phyloP scores from a whole-genome alignment of 192 early-diverging fungal genomes.

The Rhizoclosmatium globosum region DNA sequence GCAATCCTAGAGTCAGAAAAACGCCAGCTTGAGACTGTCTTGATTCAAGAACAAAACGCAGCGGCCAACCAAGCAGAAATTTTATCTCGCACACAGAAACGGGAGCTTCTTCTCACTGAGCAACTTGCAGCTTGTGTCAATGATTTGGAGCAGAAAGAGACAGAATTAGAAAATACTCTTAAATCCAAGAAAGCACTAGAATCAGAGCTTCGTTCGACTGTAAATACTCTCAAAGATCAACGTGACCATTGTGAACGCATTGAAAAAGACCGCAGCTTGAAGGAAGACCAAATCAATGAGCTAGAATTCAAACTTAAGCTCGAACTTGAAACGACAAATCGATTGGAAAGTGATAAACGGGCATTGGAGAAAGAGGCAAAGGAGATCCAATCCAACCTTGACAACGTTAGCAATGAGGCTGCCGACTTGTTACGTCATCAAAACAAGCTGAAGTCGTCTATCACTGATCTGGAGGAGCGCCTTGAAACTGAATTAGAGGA shows the following conservation, averaged over 20 bases:
- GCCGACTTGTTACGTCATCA: conserved; percentile 55
- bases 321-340: conserved; percentile 43
- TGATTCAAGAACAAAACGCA: conserved; percentile 77
- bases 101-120: conserved; percentile 61
- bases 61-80: conserved; percentile 87
- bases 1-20: conserved; percentile 75
- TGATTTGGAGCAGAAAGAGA: conserved; percentile 60
- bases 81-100: conserved; percentile 79
- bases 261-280: conserved; percentile 61
- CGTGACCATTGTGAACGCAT: conserved; percentile 50
- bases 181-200: conserved; percentile 53
- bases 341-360: conserved; percentile 57
- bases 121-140: conserved; percentile 49
- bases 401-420: conserved; percentile 49
- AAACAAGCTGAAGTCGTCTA: conserved; percentile 53
- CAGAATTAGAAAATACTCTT: conserved; percentile 49
- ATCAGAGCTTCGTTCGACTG: conserved; percentile 42
- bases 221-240: conserved; percentile 45
- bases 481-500: conserved; percentile 57
- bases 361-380: conserved; percentile 53
- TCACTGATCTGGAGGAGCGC: conserved; percentile 57
- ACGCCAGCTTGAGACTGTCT: conserved; percentile 69
- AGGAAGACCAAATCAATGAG: conserved; percentile 59
- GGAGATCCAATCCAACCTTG: conserved; percentile 54
- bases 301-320: conserved; percentile 56